Conservation (phyloP, 768 basidiomycete species). For the Exidia glandulosa region DNA sequence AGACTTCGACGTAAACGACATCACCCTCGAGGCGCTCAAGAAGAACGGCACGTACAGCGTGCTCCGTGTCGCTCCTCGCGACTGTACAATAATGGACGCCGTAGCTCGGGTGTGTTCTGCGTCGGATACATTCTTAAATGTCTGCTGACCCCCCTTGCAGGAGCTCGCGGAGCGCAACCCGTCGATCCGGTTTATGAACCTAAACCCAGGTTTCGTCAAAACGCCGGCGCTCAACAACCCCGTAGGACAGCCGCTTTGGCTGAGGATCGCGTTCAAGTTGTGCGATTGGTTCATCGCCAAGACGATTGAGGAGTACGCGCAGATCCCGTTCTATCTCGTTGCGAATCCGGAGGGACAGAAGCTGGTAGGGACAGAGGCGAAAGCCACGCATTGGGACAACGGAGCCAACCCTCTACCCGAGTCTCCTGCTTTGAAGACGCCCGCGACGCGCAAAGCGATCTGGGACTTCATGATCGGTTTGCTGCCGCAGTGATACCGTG, state of each 20-base stretch:
- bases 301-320: neutral
- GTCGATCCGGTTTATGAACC: neutral
- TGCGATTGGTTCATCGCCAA: neutral
- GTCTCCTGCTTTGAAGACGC: neutral
- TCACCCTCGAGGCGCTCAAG: neutral
- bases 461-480: neutral
- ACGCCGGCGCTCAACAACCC: neutral
- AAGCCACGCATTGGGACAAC: neutral
- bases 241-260: neutral
- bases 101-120: neutral
- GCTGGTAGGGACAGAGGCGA: neutral
- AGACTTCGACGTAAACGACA: neutral
- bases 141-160: neutral
- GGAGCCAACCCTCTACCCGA: neutral
- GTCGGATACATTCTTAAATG: too few species aligned
- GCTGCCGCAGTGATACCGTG: too few species aligned
- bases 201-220: neutral
- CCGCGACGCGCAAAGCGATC: neutral
- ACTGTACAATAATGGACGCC: neutral
- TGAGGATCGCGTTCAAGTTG: neutral
- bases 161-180: neutral
- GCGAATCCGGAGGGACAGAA: neutral
- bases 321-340: neutral
- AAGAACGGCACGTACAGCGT: neutral
- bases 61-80: neutral